Base-by-base conservation (phyloP, 1,284 basidiomycete species). In the Moesziomyces antarcticus region DNA sequence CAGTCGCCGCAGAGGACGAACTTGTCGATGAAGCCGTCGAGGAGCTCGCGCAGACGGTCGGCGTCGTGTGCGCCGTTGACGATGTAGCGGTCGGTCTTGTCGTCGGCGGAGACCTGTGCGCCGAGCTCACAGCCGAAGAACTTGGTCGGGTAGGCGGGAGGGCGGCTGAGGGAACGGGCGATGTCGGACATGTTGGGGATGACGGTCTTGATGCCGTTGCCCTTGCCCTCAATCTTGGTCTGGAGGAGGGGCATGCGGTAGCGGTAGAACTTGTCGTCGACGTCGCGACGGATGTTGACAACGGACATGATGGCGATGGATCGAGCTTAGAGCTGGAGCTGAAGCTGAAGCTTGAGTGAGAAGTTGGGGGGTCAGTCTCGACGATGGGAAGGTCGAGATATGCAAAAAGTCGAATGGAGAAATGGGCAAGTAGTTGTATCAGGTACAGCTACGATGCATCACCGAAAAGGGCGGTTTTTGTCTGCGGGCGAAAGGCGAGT, bases 71-170 rank as follows among this genome's bases (percentile, higher is more conserved):
- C 93, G 57, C 97, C 97, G 79, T 99, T 99, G 85, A 99, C 95
- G 77, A 99, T 98, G 88, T 97, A 99, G 45, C 95, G 90, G 80
- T 99, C 97, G 82, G 92, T 93, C 86, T 94, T 95, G 85, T 96
- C 93, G 85, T 97, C 94, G 84, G 94, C 91, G 25, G 94, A 91
- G 46, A 95, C 97, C 86, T 99, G 96, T 30, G 97, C 97, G 73
- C 97, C 97, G 64, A 99, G 91, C 86, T 99, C 97, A 85, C 92
- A 96, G 44, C 97, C 97, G 81, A 99, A 99, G 88, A 95, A 99
- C 87, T 99, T 99, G 86, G 95, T 98, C 56, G 96, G 92, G 85
- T 98, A 96, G 54, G 93, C 90, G 33, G 97, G 92, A 71, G 97
- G 96, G 73, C 97, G 91, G 84, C 91, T 93, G 80, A 99, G 89